Evolutionary conservation across 805 yeast genomes (phyloP), one percentile per base, ranked within the genome.

Genomic region (Myxozyma mucilagina): DNA sequence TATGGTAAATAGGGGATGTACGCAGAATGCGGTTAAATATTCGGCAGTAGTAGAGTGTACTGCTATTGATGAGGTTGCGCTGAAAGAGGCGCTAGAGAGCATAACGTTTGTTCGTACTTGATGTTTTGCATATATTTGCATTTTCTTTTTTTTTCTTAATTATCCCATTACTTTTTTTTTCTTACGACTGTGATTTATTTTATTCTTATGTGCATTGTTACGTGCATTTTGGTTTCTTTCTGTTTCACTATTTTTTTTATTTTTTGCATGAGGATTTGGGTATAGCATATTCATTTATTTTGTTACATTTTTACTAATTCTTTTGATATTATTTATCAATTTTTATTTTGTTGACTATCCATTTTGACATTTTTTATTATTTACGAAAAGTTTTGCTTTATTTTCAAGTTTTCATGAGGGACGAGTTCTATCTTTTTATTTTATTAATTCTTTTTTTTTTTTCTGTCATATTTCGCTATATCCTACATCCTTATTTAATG

Each of bases 71-170:
- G 53, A 49, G 9, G 54, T 36, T 42, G 47, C 49, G 16, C 31
- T 29, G 18, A 39, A 34, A 7, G 62, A 61, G n/a, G 65, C 65
- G 14, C 29, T 61, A 10, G 38, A 34, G 4, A 42, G 56, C 14
- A 16, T 20, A 24, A 45, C 42, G 32, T 42, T 43, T 42, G 41
- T 41, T 24, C 16, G 43, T 42, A 24, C 54, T 9, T 50, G 38
- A 50, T 10, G n/a, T 32, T 10, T 31, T 18, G 44, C 32, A 51
- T 41, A 9, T 5, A 14, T 47, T 35, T 42, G 9, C 10, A 24
- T n/a, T 52, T 42, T 42, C 6, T 52, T 42, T 50, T 50, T 31
- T 53, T n/a, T 44, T 35, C 14, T 44, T 24, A 18, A 31, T 45
- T 20, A 14, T 45, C 20, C n/a, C n/a, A n/a, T n/a, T n/a, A n/a